Conservation (phyloP, 225 moss, liverwort and hornwort genomes). For the Lunularia cruciata region DNA sequence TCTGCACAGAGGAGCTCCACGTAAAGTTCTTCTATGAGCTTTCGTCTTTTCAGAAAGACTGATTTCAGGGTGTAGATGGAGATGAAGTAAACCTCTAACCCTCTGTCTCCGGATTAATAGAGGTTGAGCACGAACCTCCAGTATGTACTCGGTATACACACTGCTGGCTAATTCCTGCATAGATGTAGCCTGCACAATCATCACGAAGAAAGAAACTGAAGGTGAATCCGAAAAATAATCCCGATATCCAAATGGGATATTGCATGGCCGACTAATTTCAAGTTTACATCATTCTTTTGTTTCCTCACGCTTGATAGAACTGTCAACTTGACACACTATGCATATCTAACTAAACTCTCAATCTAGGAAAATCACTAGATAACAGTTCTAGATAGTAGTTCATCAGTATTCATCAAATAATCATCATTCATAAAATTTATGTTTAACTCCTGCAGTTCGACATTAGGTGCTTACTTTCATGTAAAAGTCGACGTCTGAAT, state of each 20-base stretch:
- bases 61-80: background rate
- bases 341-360: too few species aligned
- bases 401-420: too few species aligned
- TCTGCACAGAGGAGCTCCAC: constrained; percentile 38
- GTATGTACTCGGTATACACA: constrained; percentile 56
- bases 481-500: constrained; percentile 73
- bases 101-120: background rate
- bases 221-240: background rate
- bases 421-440: background rate
- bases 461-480: constrained; percentile 58
- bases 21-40: background rate
- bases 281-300: too few species aligned
- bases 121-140: constrained; percentile 50
- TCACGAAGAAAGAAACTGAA: background rate
- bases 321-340: too few species aligned
- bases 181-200: constrained; percentile 52
- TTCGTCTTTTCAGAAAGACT: background rate
- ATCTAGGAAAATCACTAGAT: too few species aligned
- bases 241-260: too few species aligned
- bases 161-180: constrained; percentile 52
- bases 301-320: too few species aligned
- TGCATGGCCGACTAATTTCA: too few species aligned
- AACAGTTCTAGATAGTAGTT: too few species aligned
- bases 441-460: background rate
- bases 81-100: too few species aligned